Evolutionary conservation across 164 flowering plant species (phyloP), one percentile per base, ranked within the genome.

Genomic region (Chloranthus sessilifolius): DNA sequence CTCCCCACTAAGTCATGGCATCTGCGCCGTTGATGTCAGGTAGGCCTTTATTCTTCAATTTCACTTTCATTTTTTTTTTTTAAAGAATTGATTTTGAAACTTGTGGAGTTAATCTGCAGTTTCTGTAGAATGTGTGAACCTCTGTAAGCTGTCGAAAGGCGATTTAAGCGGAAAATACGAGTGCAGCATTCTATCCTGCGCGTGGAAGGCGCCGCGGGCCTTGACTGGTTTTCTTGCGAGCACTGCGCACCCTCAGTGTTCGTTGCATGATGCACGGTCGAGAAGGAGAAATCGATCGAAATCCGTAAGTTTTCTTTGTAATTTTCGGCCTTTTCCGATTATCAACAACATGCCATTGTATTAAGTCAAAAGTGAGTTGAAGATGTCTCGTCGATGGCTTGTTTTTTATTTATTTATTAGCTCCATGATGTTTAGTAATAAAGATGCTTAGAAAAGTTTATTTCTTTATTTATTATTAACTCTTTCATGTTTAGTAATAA

Each of bases 181-280:
- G 44, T 85, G 96, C 57, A 84, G 74, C 46, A 69, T 67, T 19
- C 61, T 85, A 2, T 84, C 92, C 0, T 92, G 99, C 53, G 94
- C 99, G 2, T 86, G 92, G 87, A 88, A 83, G 61, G 95, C 99
- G 59, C 95, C 96, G 10, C 78, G 99, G 55, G 89, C 62, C 9
- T 49, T 88, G 69, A 82, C 84, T 37, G 97, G 99, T 19, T 80
- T 80, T 47, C 79, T 92, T 5, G 95, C 97, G 0, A 86, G 82
- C 70, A 88, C 96, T 0, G 64, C 97, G 9, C 82, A 79, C 58
- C 53, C 78, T 26, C 79, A 72, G 27, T 67, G 71, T 58, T 65
- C 68, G 9, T 61, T 28, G 23, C 52, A 49, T 34, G 47, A 58
- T 23, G 68, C 64, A 7, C 56, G 57, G 37, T 40, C 16, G 42